A percentile compares a stretch with the other conserved stretches of the same genome.
phyloP scores from a whole-genome alignment of 75 land plant genomes.

The Cupressus sempervirens region DNA sequence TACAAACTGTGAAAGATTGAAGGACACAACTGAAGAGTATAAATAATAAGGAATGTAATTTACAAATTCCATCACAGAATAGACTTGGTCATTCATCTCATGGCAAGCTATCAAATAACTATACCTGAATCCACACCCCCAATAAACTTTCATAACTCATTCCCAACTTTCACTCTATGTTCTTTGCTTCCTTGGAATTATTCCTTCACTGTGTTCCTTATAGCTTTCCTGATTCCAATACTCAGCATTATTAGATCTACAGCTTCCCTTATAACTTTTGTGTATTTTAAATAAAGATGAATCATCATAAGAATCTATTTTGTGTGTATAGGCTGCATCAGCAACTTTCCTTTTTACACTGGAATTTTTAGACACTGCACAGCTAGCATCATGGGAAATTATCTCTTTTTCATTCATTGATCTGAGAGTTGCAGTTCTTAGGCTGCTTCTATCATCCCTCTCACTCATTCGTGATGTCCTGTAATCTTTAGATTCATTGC shows the following conservation, averaged over 20 bases:
- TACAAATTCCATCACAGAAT: neutral
- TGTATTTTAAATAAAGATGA: constrained; percentile 1
- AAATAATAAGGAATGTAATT: neutral
- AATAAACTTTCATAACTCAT: neutral
- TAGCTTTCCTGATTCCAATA: neutral
- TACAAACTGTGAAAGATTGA: neutral
- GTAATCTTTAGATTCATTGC: neutral
- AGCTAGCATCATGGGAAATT: neutral
- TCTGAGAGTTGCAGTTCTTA: neutral
- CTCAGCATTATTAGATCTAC: neutral
- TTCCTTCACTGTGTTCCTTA: neutral
- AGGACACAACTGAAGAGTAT: neutral
- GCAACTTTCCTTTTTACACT: constrained; percentile 3
- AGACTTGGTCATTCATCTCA: neutral
- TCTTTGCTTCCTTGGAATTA: neutral
- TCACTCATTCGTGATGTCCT: neutral
- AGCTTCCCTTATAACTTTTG: too few relatives aligned
- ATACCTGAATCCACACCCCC: neutral
- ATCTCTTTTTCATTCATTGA: neutral
- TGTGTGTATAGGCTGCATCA: neutral
- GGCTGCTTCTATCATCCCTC: neutral
- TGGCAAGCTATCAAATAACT: neutral
- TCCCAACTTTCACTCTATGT: neutral
- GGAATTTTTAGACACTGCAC: neutral
- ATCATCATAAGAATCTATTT: constrained; percentile 8